Base-by-base conservation (phyloP, 2,329 filamentous ascomycete species). In the Trichoderma sp. region DNA sequence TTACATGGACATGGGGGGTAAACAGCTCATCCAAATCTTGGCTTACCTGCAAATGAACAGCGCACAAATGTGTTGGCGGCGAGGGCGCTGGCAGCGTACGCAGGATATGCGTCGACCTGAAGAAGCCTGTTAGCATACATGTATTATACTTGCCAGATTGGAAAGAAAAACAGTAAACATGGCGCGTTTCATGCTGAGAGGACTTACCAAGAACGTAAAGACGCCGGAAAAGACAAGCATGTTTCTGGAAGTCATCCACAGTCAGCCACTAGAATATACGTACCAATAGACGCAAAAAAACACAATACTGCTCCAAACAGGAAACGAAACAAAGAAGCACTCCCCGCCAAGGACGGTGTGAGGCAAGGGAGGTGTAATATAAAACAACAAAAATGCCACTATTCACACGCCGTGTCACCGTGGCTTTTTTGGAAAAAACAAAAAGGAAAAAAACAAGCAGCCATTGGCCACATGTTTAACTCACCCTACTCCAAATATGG, bases 31-130 rank as follows among this genome's bases (percentile, higher is more conserved):
- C 21, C 14, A 29, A 29, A 31, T 43, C 33, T 49, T 60, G 33
- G 61, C 85, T 80, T 75, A 87, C 85, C 85, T 70, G 91, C 94
- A 82, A 96, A 96, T 24, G 86, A 84, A 72, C 90, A 93, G 65
- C 94, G 87, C 69, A 91, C 87, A 77, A 96, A 92, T 58, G 90
- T 91, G 75, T 97, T 96, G 56, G 93, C 93, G 14, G 94, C 93
- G 78, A 97, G 84, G 4, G 93, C 93, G 69, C 86, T 89, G 58
- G 92, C 92, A 31, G 91, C 91, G 77, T 92, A 93, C 31, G 88
- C 79, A 66, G 91, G 90, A 79, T 94, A 94, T 27, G 91, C 90
- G 77, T 93, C 92, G 73, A 92, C 91, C 80, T 88, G 74, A 62
- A 37, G 21, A 21, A 35, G 53, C 1, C 10, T n/a, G 63, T 66